Conservation (phyloP, 306 rosid genomes). For the Mimosa pudica region DNA sequence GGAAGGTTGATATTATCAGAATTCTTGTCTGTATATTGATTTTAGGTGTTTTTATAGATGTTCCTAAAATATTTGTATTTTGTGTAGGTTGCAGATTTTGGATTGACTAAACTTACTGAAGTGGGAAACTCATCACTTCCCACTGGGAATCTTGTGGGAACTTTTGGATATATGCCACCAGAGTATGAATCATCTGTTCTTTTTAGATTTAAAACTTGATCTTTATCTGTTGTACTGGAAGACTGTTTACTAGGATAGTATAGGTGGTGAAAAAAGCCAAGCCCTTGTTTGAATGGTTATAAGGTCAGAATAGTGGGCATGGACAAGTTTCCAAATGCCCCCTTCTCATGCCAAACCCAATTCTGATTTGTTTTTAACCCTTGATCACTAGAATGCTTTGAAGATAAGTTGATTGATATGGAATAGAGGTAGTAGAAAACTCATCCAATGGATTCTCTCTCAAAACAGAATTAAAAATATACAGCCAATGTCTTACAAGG, state of each 20-base stretch:
- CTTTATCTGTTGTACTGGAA: neutral
- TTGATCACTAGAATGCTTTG: neutral
- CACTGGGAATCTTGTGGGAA: slow-evolving; percentile 85
- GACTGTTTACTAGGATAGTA: neutral
- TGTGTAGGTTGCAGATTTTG: slow-evolving; percentile 92
- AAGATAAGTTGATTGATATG: neutral
- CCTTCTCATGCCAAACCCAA: neutral
- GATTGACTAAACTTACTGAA: slow-evolving; percentile 87
- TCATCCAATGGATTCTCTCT: neutral
- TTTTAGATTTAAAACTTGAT: neutral
- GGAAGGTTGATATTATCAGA: slow-evolving; percentile 60
- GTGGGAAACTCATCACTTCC: slow-evolving; percentile 81
- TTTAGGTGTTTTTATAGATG: slow-evolving; percentile 19
- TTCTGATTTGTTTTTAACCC: neutral
- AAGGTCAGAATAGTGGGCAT: neutral
- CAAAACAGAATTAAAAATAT: neutral
- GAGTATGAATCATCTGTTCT: slow-evolving; percentile 57
- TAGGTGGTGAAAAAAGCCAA: neutral
- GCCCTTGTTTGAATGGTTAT: neutral
- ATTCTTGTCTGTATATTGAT: slow-evolving; percentile 20
- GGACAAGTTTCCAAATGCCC: neutral
- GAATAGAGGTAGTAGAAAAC: neutral
- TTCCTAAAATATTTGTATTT: slow-evolving; percentile 29
- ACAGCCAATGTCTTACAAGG: neutral
- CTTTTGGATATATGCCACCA: slow-evolving; percentile 98